Base-by-base conservation (phyloP, 2,329 filamentous ascomycete species). In the Colletotrichum lentis region DNA sequence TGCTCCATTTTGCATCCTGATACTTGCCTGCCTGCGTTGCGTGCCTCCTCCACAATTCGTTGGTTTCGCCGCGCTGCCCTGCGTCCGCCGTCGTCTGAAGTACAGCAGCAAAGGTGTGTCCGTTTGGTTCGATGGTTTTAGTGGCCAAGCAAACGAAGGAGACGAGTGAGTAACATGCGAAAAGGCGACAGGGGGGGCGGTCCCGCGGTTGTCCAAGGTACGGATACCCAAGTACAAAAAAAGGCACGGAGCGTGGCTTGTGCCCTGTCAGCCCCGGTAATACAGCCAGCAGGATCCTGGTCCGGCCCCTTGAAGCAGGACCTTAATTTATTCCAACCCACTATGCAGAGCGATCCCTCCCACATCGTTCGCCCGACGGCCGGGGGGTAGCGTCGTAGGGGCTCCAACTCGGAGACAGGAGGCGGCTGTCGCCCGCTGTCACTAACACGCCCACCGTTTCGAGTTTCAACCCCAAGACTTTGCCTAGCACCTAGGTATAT, bases 251-350 rank as follows among this genome's bases (percentile, higher is more conserved):
- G 20, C 7, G 16, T 11, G 49, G 43, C 43, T 31, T 37, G 62
- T 60, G 54, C 49, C 62, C n/a, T 24, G 41, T 12, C 22, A 20
- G 22, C 24, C 62, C 63, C 24, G 20, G 57, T 62, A 27, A 53
- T 53, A 62, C 63, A 58, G 46, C 67, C 67, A 62, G 67, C 57
- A 53, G 52, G 39, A 69, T 59, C 67, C 67, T 53, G 27, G 67
- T 53, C 52, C 64, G 57, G 62, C 62, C 64, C 67, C 67, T 69
- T 69, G 67, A 69, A 69, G 67, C 67, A 67, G 57, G 41, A 57
- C 53, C 64, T 67, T 69, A 67, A 67, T 69, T 63, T 69, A 67
- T 68, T 52, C 50, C 49, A 68, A 55, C 62, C 65, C 65, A 65
- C 55, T 31, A 46, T 65, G 14, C 20, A 41, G 65, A 68, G 65